Evolutionary conservation across 768 basidiomycete genomes (phyloP).

Genomic region (Pulveroboletus sp.): DNA sequence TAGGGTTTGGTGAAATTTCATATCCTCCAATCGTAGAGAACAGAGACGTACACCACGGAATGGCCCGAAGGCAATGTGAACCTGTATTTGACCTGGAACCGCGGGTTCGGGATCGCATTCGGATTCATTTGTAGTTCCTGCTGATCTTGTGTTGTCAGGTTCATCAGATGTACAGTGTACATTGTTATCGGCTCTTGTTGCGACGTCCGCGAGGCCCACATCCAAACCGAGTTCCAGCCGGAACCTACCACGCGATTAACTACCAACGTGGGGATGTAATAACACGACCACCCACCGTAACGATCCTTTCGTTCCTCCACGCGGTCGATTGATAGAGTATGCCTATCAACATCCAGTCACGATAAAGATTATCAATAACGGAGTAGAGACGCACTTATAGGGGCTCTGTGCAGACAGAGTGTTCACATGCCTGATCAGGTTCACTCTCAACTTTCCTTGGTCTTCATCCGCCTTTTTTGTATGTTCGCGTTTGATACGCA

Average conservation of each 20-base stretch:
- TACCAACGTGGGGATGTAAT: too few relatives aligned
- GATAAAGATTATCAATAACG: not conserved
- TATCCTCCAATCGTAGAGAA: too few relatives aligned
- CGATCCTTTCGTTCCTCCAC: not conserved
- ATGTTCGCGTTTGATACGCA: not conserved
- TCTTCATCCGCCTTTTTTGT: constrained; percentile 8
- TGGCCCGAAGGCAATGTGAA: constrained; percentile 20
- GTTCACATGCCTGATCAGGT: constrained; percentile 21
- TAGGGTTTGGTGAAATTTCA: not conserved
- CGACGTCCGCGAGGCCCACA: constrained; percentile 6
- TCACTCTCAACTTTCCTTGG: constrained; percentile 5
- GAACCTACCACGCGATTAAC: not conserved
- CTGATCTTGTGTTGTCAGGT: constrained; percentile 27
- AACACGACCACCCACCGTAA: not conserved
- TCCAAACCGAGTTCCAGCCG: not conserved
- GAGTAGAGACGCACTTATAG: constrained; percentile 8
- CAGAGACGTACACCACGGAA: constrained; percentile 16
- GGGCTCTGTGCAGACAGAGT: not conserved
- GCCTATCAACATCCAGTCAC: constrained; percentile 4
- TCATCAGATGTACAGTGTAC: constrained; percentile 26
- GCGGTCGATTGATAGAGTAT: constrained; percentile 7
- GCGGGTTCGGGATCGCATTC: constrained; percentile 21
- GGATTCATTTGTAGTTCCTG: constrained; percentile 26
- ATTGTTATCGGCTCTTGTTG: constrained; percentile 14
- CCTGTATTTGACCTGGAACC: constrained; percentile 10